Conservation (phyloP, 371 early-diverging fungal genomes). For the Mucor saturninus region DNA sequence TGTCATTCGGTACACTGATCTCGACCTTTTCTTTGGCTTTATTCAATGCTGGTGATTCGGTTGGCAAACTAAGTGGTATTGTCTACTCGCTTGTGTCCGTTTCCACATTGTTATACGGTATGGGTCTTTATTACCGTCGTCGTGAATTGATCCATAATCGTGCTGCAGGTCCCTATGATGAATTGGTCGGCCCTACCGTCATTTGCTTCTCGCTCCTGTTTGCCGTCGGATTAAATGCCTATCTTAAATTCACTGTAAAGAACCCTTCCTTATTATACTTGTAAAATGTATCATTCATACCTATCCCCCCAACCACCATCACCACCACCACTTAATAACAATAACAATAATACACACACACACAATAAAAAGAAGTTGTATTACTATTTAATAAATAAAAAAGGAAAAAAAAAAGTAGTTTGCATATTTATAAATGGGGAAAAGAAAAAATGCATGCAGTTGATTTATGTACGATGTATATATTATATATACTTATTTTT, state of each 20-base stretch:
- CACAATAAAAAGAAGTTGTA: too few species aligned
- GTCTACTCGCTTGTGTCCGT: slow-evolving; percentile 85
- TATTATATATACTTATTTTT: slow-evolving; percentile 1
- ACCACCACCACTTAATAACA: background rate
- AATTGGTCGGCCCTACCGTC: slow-evolving; percentile 81
- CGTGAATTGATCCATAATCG: slow-evolving; percentile 76
- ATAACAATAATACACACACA: too few species aligned
- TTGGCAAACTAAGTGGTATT: slow-evolving; percentile 75
- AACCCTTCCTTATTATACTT: slow-evolving; percentile 32
- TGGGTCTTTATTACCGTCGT: slow-evolving; percentile 94
- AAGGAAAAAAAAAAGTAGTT: too few species aligned
- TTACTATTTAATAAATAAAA: too few species aligned
- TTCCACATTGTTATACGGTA: slow-evolving; percentile 87
- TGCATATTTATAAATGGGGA: background rate
- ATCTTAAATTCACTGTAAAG: slow-evolving; percentile 70
- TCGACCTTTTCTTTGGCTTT: slow-evolving; percentile 81
- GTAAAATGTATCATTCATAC: slow-evolving; percentile 5
- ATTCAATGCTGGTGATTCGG: slow-evolving; percentile 84
- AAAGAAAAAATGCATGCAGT: background rate
- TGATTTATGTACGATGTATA: too few species aligned
- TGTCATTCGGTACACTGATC: slow-evolving; percentile 77
- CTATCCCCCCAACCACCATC: background rate
- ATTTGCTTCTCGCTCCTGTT: slow-evolving; percentile 85
- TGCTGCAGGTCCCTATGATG: slow-evolving; percentile 82
- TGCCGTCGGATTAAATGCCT: slow-evolving; percentile 90